Conservation (phyloP, 2,329 filamentous ascomycete species). For the Aspergillus sp. region DNA sequence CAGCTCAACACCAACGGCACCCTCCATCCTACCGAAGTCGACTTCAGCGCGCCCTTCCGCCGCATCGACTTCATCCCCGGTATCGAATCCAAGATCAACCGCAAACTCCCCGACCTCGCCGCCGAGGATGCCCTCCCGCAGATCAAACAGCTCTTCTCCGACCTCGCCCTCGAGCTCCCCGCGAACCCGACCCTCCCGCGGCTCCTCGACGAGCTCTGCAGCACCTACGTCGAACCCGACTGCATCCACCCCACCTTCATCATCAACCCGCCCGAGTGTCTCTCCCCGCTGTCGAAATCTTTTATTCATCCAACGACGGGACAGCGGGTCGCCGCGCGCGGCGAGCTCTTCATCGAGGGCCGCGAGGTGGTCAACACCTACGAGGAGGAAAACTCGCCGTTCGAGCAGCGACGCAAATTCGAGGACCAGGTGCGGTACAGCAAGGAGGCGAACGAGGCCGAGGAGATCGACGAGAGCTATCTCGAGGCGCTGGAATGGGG, state of each 20-base stretch:
- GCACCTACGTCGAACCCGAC: conserved; percentile 72
- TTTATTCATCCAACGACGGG: conserved; percentile 66
- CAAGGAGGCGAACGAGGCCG: conserved; percentile 48
- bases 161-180: conserved; percentile 51
- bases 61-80: conserved; percentile 79
- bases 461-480: conserved; percentile 73
- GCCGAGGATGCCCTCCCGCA: conserved; percentile 56
- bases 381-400: conserved; percentile 94
- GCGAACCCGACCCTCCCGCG: conserved; percentile 59
- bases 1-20: conserved; percentile 44
- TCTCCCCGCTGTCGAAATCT: conserved; percentile 88
- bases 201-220: conserved; percentile 79
- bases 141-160: conserved; percentile 56
- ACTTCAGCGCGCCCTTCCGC: conserved; percentile 60
- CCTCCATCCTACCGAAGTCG: conserved; percentile 49
- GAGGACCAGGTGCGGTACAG: conserved; percentile 54
- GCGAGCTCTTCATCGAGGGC: conserved; percentile 78
- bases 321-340: conserved; percentile 76
- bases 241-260: conserved; percentile 79
- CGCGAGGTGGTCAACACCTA: conserved; percentile 94
- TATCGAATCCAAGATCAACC: conserved; percentile 67
- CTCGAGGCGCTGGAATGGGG: conserved; percentile 82
- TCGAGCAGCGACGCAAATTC: conserved; percentile 83
- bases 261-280: conserved; percentile 81
- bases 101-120: conserved; percentile 63